Percentiles rank a stretch among this genome's conserved stretches.
These are phyloP conservation scores for Solanum bukasovii DNA, from an alignment of 257 asterid genomes.

Conservation along the genomic window DNA sequence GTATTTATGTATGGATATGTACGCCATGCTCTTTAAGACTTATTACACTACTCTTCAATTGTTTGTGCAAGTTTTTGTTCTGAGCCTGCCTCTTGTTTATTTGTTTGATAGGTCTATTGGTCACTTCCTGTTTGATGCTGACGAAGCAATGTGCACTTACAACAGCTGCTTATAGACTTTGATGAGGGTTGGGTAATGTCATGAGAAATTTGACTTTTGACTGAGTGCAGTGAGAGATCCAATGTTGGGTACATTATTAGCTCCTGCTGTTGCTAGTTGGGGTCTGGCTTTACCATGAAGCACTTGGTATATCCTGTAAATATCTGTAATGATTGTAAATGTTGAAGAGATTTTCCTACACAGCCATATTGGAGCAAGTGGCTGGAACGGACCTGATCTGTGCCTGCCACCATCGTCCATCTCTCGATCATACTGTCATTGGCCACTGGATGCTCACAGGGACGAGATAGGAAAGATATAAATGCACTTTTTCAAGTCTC, in stretches of 20 bases:
- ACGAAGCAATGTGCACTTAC: neutral
- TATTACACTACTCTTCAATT: neutral
- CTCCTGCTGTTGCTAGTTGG: neutral
- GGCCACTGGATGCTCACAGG: neutral
- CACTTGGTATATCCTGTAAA: neutral
- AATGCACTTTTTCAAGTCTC: neutral
- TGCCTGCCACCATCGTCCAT: neutral
- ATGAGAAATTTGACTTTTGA: neutral
- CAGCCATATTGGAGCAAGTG: neutral
- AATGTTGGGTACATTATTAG: neutral
- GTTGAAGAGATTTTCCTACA: neutral
- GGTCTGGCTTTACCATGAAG: neutral
- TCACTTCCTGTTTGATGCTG: neutral
- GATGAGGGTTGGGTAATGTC: neutral
- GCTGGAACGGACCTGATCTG: neutral
- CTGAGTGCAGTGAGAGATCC: neutral
- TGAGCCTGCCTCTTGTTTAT: neutral
- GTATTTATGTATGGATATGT: neutral
- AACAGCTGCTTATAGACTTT: neutral
- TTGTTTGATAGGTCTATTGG: neutral
- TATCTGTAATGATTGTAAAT: neutral
- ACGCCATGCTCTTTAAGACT: neutral
- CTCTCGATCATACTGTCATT: neutral
- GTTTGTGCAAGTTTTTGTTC: neutral
- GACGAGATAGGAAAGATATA: neutral